A percentile compares a stretch with the other conserved stretches of the same genome.
These are phyloP conservation scores for Dillenia suffruticosa DNA, from an alignment of 164 flowering plant genomes.

Conservation along the genomic window DNA sequence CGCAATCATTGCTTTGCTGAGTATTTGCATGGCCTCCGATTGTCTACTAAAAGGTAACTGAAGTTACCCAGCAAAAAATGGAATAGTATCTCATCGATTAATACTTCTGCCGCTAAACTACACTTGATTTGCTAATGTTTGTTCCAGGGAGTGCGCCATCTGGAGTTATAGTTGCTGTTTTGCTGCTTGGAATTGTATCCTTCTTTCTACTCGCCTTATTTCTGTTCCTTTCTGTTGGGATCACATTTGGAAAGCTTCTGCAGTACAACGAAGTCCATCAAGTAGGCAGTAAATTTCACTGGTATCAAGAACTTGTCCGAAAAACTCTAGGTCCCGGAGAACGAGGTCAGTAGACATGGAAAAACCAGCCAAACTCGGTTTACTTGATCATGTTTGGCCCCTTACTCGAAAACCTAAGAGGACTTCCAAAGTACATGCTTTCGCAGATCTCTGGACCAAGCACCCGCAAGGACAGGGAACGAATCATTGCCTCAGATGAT, in stretches of 20 bases:
- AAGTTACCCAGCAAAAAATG: not conserved
- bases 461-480: constrained; percentile 30
- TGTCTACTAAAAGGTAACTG: constrained; percentile 60
- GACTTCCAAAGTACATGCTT: constrained; percentile 97
- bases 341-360: constrained; percentile 98
- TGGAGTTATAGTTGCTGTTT: constrained; percentile 51
- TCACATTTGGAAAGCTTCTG: constrained; percentile 79
- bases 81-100: not conserved
- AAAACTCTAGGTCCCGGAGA: constrained; percentile 94
- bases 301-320: constrained; percentile 81
- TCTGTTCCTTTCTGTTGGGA: constrained; percentile 76
- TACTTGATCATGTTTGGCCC: constrained; percentile 61
- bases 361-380: constrained; percentile 41
- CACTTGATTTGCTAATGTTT: not conserved
- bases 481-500: constrained; percentile 87
- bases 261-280: constrained; percentile 95
- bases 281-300: constrained; percentile 62
- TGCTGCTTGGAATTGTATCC: constrained; percentile 38
- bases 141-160: constrained; percentile 50
- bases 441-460: constrained; percentile 59
- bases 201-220: constrained; percentile 50
- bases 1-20: constrained; percentile 66
- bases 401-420: constrained; percentile 83
- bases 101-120: not conserved
- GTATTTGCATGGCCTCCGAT: constrained; percentile 68